A percentile compares a stretch with the other conserved stretches of the same genome.
These are phyloP conservation scores for Botryobasidium botryosum DNA, from an alignment of 768 basidiomycete species.

Conservation along the genomic window DNA sequence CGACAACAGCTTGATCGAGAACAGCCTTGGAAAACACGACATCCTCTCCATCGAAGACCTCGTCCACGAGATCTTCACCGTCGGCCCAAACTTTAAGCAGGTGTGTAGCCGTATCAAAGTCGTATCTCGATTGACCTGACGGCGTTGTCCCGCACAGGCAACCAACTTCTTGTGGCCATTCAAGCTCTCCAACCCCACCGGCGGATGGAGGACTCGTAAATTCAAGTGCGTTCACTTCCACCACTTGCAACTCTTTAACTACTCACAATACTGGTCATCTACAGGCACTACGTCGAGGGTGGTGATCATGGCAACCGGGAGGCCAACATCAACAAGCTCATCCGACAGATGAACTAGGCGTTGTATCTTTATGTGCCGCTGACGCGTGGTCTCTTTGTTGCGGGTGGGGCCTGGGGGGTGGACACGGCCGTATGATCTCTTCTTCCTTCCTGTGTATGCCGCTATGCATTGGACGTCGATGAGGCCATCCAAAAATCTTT, in stretches of 20 bases:
- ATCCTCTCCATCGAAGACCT: slow-evolving; percentile 96
- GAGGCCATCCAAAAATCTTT: too few relatives aligned
- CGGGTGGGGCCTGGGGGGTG: too few relatives aligned
- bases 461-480: too few relatives aligned
- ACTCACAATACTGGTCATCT: neutral
- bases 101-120: slow-evolving; percentile 26
- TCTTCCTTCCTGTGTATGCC: too few relatives aligned
- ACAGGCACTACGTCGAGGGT: slow-evolving; percentile 68
- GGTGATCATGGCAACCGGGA: slow-evolving; percentile 98
- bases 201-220: slow-evolving; percentile 95
- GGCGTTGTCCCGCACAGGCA: slow-evolving; percentile 28
- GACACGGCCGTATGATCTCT: too few relatives aligned
- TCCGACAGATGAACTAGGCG: slow-evolving; percentile 79
- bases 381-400: too few relatives aligned
- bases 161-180: slow-evolving; percentile 99
- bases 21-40: slow-evolving; percentile 76
- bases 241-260: neutral
- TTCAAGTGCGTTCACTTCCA: slow-evolving; percentile 40
- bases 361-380: neutral
- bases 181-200: slow-evolving; percentile 98
- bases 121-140: neutral
- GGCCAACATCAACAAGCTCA: slow-evolving; percentile 91
- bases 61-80: slow-evolving; percentile 88
- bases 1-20: slow-evolving; percentile 89
- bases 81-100: slow-evolving; percentile 99